Conservation (phyloP, 192 early-diverging fungal species). For the Gamsiella multidivaricata region DNA sequence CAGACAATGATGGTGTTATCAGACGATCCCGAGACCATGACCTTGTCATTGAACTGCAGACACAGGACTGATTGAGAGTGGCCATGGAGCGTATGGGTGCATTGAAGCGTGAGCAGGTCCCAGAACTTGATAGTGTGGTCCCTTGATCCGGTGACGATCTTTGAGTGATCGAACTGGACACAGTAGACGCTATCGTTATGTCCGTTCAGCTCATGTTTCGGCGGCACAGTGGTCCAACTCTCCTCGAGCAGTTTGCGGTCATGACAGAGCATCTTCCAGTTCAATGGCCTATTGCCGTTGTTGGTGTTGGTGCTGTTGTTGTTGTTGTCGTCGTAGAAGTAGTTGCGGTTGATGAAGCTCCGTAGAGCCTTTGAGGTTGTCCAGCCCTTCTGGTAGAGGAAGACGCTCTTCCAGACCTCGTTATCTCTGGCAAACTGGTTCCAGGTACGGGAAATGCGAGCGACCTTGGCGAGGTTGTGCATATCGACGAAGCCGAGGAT, state of each 20-base stretch:
- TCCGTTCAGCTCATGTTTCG: constrained; percentile 71
- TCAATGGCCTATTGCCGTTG: constrained; percentile 14
- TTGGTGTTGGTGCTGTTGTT: neutral
- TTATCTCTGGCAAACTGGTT: constrained; percentile 73
- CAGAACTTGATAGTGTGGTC: constrained; percentile 86
- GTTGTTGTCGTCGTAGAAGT: constrained; percentile 13
- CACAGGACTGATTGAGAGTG: constrained; percentile 82
- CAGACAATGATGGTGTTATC: constrained; percentile 89
- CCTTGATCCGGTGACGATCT: constrained; percentile 81
- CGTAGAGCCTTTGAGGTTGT: too few relatives aligned
- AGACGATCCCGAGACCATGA: constrained; percentile 86
- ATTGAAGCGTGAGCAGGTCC: constrained; percentile 72
- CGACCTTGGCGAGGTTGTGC: constrained; percentile 68
- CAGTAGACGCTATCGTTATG: constrained; percentile 92
- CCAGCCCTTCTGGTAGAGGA: constrained; percentile 65
- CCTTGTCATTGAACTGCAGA: constrained; percentile 80
- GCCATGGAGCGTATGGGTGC: constrained; percentile 67
- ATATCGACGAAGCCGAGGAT: constrained; percentile 74
- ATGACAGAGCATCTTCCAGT: constrained; percentile 82
- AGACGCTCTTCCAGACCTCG: constrained; percentile 78
- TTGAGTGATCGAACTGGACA: constrained; percentile 82
- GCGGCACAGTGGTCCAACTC: constrained; percentile 65
- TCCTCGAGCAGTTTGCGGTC: constrained; percentile 69
- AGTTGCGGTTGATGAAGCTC: constrained; percentile 32
- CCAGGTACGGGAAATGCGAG: constrained; percentile 76